phyloP scores from a whole-genome alignment of 2,329 filamentous ascomycete genomes.

The Cercospora janseana region DNA sequence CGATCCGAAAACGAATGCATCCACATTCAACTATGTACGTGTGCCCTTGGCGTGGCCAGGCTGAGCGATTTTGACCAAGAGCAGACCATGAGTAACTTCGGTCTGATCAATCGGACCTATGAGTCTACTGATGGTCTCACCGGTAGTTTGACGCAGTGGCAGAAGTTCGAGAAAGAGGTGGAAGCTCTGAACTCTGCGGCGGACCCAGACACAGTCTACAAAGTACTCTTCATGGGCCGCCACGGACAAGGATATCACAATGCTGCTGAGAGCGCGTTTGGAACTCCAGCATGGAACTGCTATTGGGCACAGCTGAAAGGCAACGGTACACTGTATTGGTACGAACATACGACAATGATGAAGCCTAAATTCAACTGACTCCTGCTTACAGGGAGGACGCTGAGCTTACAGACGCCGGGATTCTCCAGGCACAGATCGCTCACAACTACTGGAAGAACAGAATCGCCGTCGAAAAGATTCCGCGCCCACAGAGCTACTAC shows the following conservation, averaged over 20 bases:
- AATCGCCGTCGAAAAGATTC: conserved; percentile 56
- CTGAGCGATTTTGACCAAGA: conserved; percentile 4
- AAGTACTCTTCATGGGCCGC: conserved; percentile 67
- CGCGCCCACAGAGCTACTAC: conserved; percentile 65
- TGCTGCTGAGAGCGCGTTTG: conserved; percentile 63
- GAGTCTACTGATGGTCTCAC: conserved; percentile 49
- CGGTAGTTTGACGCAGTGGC: conserved; percentile 60
- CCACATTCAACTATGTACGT: conserved; percentile 62
- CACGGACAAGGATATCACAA: conserved; percentile 68
- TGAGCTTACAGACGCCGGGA: conserved; percentile 57
- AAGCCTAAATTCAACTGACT: background rate
- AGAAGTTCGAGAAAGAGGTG: conserved; percentile 61
- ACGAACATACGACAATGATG: background rate
- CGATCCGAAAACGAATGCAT: conserved; percentile 54
- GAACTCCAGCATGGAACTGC: conserved; percentile 65
- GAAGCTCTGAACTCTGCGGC: conserved; percentile 54
- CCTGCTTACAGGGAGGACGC: conserved; percentile 55
- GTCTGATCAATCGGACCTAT: conserved; percentile 63
- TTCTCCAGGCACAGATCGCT: conserved; percentile 58
- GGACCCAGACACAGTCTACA: conserved; percentile 59
- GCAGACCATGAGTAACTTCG: conserved; percentile 62
- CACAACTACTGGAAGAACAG: conserved; percentile 60
- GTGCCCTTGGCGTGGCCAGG: background rate
- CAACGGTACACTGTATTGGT: conserved; percentile 62
- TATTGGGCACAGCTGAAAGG: conserved; percentile 65